Percentiles rank a stretch among this genome's conserved stretches.
Evolutionary conservation across 148 eudicot species (phyloP).

Genomic region (Vaccinium corymbosum): DNA sequence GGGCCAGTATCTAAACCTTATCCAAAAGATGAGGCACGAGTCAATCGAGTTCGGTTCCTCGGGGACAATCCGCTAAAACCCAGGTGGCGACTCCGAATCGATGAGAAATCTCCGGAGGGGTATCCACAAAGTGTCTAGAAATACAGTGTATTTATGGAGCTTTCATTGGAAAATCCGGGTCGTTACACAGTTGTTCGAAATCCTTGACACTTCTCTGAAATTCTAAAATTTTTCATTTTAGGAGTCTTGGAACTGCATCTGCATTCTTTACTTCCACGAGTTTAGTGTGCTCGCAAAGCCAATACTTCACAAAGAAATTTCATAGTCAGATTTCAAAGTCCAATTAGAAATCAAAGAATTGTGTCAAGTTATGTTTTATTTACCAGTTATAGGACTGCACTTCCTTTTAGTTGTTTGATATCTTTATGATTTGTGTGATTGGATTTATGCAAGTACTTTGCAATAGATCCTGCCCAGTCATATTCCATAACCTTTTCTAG

Average conservation of each 20-base stretch:
- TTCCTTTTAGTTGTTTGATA: not conserved
- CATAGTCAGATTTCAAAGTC: not conserved
- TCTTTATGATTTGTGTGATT: not conserved
- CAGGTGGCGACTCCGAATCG: too few species aligned
- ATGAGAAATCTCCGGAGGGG: too few species aligned
- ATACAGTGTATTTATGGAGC: too few species aligned
- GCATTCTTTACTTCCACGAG: not conserved
- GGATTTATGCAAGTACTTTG: not conserved
- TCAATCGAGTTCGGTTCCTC: too few species aligned
- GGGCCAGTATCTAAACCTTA: too few species aligned
- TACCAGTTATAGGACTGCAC: not conserved
- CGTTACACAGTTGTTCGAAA: too few species aligned
- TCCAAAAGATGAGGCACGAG: too few species aligned
- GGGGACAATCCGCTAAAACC: too few species aligned
- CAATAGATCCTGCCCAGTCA: not conserved
- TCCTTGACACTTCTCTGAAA: not conserved
- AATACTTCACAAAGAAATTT: not conserved
- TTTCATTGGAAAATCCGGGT: too few species aligned
- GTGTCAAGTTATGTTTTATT: not conserved
- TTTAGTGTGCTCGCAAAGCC: not conserved
- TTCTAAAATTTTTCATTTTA: not conserved
- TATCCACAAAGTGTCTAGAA: too few species aligned
- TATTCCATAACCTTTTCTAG: not conserved
- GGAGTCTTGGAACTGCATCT: not conserved
- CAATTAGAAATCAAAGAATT: not conserved